Base-by-base conservation (phyloP, 164 flowering plant species). In the Magnolia officinalis region DNA sequence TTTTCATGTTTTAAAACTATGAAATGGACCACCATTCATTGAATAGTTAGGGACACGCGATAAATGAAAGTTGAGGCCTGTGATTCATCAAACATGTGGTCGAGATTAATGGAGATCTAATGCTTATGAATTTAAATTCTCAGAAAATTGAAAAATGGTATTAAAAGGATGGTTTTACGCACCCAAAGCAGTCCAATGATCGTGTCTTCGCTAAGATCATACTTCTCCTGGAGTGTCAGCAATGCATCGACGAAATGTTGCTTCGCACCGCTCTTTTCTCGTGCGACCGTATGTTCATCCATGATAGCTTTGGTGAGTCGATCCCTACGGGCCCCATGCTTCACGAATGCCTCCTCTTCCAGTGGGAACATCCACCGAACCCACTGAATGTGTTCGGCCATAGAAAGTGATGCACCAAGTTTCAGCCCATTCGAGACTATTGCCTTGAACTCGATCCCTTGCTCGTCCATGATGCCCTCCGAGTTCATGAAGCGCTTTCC, bases 141-240 rank as follows among this genome's bases (percentile, higher is more conserved):
- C 45, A 37, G 45, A 37, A 37, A 37, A 5, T 37, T 37, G 6
- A 37, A 37, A 37, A 37, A 37, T 37, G 45, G 6, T 2, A 37
- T 9, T 2, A 8, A 45, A 37, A 50, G 11, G 52, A 9, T 18
- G 58, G 49, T 7, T 31, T 49, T 19, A 74, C 80, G 63, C 71
- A 88, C 91, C 91, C 91, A 88, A n/a, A 88, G 88, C 29, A 88
- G 85, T 72, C 88, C 85, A 20, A 83, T 88, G 65, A 87, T 75
- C 69, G 89, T 84, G 77, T 87, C 91, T 20, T 89, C 89, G 67
- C 86, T 86, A 37, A 86, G 88, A 29, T 89, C 88, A 67, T 89
- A 87, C 37, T 85, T 72, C 49, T 83, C 78, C 61, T 89, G 86
- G 9, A 89, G 81, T 16, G 90, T 87, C 51, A 89, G 85, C 79